Base-by-base conservation (phyloP, 352 stramenopile species). In the Phytophthora citricola region DNA sequence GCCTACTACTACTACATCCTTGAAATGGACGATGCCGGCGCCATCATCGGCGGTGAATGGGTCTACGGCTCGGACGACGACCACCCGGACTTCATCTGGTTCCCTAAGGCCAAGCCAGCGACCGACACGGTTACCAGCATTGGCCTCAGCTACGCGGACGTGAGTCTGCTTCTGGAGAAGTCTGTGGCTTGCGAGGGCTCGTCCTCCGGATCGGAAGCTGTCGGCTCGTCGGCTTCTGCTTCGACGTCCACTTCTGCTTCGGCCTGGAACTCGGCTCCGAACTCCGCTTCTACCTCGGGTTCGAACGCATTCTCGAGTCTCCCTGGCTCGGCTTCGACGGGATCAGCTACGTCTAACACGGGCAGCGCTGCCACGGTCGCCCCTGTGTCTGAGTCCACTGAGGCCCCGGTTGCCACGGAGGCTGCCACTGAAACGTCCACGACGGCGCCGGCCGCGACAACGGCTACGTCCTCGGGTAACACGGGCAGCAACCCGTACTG, bases 11-110 rank as follows among this genome's bases (percentile, higher is more conserved):
- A 44, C 38, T 82, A 82, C 34, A 47, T 82, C 14, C 57, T 82
- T 8, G 74, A 82, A 43, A 47, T 82, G 57, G 74, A 82, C 34
- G 49, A 54, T 38, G 34, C 22, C n/a, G 64, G 69, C 20, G 17
- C 15, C 4, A 82, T 82, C 26, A 72, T 82, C 55, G 74, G 74
- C 22, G 74, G 74, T 34, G 74, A 82, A 57, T 79, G 74, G 71
- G 62, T 81, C 10, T 73, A 70, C 53, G 61, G 66, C 34, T 79
- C 71, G 36, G 45, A 69, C 7, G 40, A 58, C 12, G 44, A 71
- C 27, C 71, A 82, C 45, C 74, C 67, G 14, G 71, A 82, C 32
- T 82, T 82, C 54, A 22, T 79, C 0, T 82, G 71, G 71, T 58
- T 79, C 45, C 56, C 62, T 0, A 75, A 66, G 40, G 32, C 48